These are phyloP conservation scores for Corinectria fuckeliana DNA, from an alignment of 2,329 filamentous ascomycete species.

Conservation along the genomic window DNA sequence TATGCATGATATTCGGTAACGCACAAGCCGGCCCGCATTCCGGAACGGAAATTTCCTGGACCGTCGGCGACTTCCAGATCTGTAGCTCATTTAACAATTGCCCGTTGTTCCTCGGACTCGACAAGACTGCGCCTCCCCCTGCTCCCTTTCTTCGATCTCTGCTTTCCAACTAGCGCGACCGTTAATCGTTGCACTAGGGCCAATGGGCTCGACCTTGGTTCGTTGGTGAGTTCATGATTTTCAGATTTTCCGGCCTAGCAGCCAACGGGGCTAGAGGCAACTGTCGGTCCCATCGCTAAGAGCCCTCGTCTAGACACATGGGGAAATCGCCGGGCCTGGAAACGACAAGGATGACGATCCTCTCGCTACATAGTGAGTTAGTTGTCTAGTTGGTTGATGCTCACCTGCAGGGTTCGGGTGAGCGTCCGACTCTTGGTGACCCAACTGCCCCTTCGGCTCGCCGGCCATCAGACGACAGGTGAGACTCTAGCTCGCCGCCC, in stretches of 20 bases:
- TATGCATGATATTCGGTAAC: too few species aligned
- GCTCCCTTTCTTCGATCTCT: neutral
- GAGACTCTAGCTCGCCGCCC: neutral
- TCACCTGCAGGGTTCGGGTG: neutral
- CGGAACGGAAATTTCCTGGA: neutral
- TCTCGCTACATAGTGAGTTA: neutral
- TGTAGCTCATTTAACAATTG: neutral
- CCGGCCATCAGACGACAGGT: neutral
- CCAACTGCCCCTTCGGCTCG: neutral
- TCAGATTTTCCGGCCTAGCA: neutral
- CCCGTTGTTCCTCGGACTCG: neutral
- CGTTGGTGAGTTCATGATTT: neutral
- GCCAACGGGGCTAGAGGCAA: neutral
- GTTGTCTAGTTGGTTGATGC: too few species aligned
- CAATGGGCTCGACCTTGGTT: neutral
- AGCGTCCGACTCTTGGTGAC: neutral
- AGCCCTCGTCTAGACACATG: neutral
- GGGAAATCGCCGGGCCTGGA: slow-evolving; percentile 4
- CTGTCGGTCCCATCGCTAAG: neutral
- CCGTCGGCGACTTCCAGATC: slow-evolving; percentile 6
- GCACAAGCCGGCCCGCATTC: too few species aligned
- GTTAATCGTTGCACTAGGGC: neutral
- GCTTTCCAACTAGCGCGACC: neutral
- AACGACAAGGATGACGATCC: neutral
- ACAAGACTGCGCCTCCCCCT: neutral